These are phyloP conservation scores for Salvia rosmarinus DNA, from an alignment of 257 asterid genomes.

Conservation along the genomic window DNA sequence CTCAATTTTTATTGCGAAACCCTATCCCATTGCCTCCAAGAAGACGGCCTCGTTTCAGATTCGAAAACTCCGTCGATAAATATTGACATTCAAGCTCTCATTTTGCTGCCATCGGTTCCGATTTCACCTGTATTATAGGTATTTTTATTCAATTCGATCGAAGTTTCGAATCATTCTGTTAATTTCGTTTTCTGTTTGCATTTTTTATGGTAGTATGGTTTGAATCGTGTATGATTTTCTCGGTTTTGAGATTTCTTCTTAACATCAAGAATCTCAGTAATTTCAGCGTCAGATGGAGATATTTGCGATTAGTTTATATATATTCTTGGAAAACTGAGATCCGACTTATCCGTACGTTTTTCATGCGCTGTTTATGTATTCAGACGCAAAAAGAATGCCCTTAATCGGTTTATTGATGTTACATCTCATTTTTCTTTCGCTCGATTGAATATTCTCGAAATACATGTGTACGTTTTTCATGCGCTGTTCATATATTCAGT, in stretches of 20 bases:
- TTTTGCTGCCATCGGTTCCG: conserved; percentile 6
- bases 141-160: conserved; percentile 26
- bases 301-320: conserved; percentile 10
- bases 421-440: no score
- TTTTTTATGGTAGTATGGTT: background rate
- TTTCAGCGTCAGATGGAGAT: conserved; percentile 2
- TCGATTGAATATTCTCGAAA: no score
- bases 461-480: no score
- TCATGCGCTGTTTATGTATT: no score
- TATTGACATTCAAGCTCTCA: conserved; percentile 25
- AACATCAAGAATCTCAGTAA: no score
- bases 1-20: conserved; percentile 15
- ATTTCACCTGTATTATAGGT: conserved; percentile 39
- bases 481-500: no score
- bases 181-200: background rate
- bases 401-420: no score
- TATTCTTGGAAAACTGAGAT: no score
- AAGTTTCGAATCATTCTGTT: conserved; percentile 2
- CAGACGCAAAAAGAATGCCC: no score
- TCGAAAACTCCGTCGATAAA: conserved; percentile 20
- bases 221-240: background rate
- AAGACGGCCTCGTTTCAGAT: conserved; percentile 35
- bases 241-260: conserved; percentile 6
- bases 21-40: conserved; percentile 32
- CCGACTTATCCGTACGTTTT: no score